Conservation (phyloP, 2,329 filamentous ascomycete species). For the Penicillium verrucosum region DNA sequence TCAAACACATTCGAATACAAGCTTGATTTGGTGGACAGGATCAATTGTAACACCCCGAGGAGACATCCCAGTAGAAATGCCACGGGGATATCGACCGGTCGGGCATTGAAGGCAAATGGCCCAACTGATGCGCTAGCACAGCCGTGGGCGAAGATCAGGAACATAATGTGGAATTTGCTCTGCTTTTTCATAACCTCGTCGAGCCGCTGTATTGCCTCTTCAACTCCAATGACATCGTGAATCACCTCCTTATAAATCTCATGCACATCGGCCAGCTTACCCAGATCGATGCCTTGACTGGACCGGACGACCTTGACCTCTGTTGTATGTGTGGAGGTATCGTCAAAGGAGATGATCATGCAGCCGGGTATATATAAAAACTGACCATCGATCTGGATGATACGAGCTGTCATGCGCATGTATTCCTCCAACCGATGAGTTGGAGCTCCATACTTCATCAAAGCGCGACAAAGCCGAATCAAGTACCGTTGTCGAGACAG, state of each 20-base stretch:
- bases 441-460: constrained; percentile 88
- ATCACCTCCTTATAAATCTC: constrained; percentile 49
- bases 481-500: constrained; percentile 79
- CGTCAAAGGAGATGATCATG: constrained; percentile 89
- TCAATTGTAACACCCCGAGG: constrained; percentile 70
- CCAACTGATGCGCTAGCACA: constrained; percentile 72
- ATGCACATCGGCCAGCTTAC: constrained; percentile 45
- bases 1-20: constrained; percentile 64
- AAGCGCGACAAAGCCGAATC: constrained; percentile 74
- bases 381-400: constrained; percentile 82
- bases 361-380: constrained; percentile 88
- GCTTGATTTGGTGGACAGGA: constrained; percentile 70
- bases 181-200: constrained; percentile 56
- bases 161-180: constrained; percentile 53
- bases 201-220: constrained; percentile 44
- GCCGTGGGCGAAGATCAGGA: constrained; percentile 66
- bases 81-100: constrained; percentile 73
- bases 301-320: constrained; percentile 47
- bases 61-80: constrained; percentile 72
- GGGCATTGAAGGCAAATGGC: constrained; percentile 74
- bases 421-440: constrained; percentile 89
- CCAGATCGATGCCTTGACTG: constrained; percentile 43
- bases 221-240: constrained; percentile 46
- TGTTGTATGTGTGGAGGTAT: constrained; percentile 45
- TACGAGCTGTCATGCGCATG: constrained; percentile 83